These are phyloP conservation scores for Peterozyma xylosa DNA, from an alignment of 805 yeast genomes.

Conservation along the genomic window DNA sequence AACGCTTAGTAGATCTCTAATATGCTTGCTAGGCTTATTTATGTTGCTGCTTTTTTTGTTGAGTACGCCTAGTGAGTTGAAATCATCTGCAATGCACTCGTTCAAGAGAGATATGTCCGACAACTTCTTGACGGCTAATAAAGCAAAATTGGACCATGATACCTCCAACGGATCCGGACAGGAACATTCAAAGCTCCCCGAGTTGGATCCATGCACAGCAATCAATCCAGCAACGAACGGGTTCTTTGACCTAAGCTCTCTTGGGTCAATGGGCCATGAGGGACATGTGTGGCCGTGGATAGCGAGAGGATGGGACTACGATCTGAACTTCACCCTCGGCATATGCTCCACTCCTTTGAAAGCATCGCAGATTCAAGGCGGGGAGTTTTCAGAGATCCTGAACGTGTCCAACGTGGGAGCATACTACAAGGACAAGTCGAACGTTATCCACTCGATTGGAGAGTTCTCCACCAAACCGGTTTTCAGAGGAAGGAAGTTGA, in stretches of 20 bases:
- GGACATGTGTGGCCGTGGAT: conserved; percentile 44
- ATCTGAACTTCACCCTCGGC: conserved; percentile 68
- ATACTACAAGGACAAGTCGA: conserved; percentile 39
- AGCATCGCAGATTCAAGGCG: conserved; percentile 9
- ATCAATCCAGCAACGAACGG: conserved; percentile 34
- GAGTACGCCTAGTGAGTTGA: too few relatives aligned
- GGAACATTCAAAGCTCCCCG: not conserved
- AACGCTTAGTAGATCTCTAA: too few relatives aligned
- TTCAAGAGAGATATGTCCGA: conserved; percentile 6
- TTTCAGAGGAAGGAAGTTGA: conserved; percentile 65
- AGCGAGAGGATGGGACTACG: conserved; percentile 64
- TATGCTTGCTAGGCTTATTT: too few relatives aligned
- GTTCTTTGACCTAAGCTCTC: conserved; percentile 35
- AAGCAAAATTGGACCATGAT: not conserved
- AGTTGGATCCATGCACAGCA: conserved; percentile 32
- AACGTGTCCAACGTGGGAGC: conserved; percentile 48
- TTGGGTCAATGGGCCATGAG: conserved; percentile 22
- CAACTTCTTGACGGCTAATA: conserved; percentile 2
- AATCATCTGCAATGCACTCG: too few relatives aligned
- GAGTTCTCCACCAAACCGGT: conserved; percentile 51
- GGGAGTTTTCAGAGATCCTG: conserved; percentile 24
- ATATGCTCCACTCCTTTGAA: conserved; percentile 53
- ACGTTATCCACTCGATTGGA: conserved; percentile 50
- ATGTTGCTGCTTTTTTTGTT: too few relatives aligned
- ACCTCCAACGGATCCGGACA: too few relatives aligned